Conservation (phyloP, 2,329 filamentous ascomycete species). For the Thielaviopsis punctulata region DNA sequence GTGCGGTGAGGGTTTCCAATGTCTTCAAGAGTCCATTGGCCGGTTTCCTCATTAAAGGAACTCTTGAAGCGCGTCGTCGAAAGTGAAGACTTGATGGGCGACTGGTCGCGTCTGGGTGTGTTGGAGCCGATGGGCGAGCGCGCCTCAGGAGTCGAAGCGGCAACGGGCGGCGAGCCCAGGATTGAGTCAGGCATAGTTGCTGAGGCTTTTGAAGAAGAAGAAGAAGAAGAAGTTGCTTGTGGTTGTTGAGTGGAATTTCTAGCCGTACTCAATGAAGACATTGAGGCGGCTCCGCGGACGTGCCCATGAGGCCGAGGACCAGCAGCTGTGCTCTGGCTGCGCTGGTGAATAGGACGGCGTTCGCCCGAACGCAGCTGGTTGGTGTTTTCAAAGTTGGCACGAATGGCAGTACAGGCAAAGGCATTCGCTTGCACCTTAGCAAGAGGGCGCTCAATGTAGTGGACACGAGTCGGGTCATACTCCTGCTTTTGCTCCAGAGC, state of each 20-base stretch:
- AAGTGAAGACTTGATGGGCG: slow-evolving; percentile 80
- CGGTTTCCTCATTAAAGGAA: slow-evolving; percentile 51
- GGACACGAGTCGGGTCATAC: slow-evolving; percentile 69
- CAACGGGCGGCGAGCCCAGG: slow-evolving; percentile 6
- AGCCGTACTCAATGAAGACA: slow-evolving; percentile 12
- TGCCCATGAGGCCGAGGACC: slow-evolving; percentile 10
- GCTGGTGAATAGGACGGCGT: slow-evolving; percentile 25
- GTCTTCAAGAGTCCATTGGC: slow-evolving; percentile 51
- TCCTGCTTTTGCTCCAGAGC: slow-evolving; percentile 81
- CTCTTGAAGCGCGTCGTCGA: slow-evolving; percentile 49
- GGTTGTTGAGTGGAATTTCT: not conserved
- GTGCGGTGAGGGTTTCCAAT: slow-evolving; percentile 45
- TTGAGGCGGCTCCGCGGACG: slow-evolving; percentile 14
- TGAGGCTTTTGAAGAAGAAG: not conserved
- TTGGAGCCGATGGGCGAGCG: slow-evolving; percentile 18
- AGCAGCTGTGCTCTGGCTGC: slow-evolving; percentile 30
- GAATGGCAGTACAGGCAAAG: slow-evolving; percentile 39
- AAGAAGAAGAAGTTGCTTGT: not conserved
- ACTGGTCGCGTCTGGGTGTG: slow-evolving; percentile 55
- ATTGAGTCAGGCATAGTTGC: slow-evolving; percentile 1
- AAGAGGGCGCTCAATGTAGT: slow-evolving; percentile 66
- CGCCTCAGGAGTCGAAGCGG: slow-evolving; percentile 7
- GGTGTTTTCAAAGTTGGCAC: slow-evolving; percentile 23
- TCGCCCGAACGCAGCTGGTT: slow-evolving; percentile 18
- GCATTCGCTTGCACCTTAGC: slow-evolving; percentile 59